phyloP scores from a whole-genome alignment of 2,329 filamentous ascomycete genomes.

The Penicillium occitanis region DNA sequence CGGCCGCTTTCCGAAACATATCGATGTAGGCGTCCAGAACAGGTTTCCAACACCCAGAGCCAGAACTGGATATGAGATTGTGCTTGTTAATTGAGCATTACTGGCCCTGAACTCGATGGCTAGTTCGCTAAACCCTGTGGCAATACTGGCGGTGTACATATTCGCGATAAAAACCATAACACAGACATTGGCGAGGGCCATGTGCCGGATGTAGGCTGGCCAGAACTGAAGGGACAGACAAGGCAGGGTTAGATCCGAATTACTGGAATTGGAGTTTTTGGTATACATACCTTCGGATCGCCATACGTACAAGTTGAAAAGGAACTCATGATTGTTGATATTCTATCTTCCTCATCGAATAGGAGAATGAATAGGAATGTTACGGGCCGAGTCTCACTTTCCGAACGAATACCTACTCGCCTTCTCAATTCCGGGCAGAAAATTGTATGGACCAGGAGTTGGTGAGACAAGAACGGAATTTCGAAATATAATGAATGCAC shows the following conservation, averaged over 20 bases:
- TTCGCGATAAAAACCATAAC: slow-evolving; percentile 33
- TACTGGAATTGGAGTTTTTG: too few species aligned
- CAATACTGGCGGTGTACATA: slow-evolving; percentile 31
- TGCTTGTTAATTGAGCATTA: slow-evolving; percentile 24
- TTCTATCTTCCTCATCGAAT: neutral
- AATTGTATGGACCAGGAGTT: neutral
- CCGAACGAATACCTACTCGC: neutral
- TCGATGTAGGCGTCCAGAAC: slow-evolving; percentile 38
- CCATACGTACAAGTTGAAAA: slow-evolving; percentile 6
- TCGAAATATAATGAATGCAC: neutral
- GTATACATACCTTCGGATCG: slow-evolving; percentile 4
- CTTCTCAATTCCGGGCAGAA: neutral
- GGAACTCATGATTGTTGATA: neutral
- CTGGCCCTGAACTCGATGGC: slow-evolving; percentile 24
- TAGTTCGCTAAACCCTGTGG: slow-evolving; percentile 24
- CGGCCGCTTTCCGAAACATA: slow-evolving; percentile 42
- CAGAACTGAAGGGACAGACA: neutral
- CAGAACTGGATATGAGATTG: slow-evolving; percentile 30
- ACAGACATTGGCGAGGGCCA: slow-evolving; percentile 31
- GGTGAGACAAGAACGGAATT: neutral
- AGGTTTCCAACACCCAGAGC: slow-evolving; percentile 33
- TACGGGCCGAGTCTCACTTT: neutral
- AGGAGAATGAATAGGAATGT: neutral
- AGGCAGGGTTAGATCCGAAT: neutral
- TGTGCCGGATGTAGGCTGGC: slow-evolving; percentile 24